Evolutionary conservation across 805 yeast species (phyloP).

Genomic region (Saccharomycopsis fibuligera): DNA sequence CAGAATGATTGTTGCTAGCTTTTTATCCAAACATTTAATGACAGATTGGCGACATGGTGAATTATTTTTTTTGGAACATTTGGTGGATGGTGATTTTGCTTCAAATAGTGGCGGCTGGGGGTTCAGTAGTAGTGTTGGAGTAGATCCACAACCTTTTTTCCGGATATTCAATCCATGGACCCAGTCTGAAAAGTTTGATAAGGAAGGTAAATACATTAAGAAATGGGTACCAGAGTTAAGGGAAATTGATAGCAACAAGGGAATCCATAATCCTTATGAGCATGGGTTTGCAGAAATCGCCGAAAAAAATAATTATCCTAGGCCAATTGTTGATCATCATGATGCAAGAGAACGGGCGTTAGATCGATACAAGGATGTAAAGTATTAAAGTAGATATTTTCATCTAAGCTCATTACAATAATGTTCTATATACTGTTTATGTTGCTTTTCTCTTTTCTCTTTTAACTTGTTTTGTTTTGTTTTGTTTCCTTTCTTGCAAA

Average conservation of each 20-base stretch:
- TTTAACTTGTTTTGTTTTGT: no score
- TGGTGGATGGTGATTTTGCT: constrained; percentile 47
- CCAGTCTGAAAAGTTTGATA: constrained; percentile 43
- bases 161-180: constrained; percentile 47
- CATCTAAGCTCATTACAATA: background rate
- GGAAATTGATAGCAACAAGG: background rate
- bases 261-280: constrained; percentile 5
- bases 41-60: constrained; percentile 54
- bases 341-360: constrained; percentile 4
- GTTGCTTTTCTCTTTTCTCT: no score
- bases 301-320: constrained; percentile 1
- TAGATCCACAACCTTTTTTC: constrained; percentile 52
- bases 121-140: constrained; percentile 44
- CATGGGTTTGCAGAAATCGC: background rate
- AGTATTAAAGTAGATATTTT: background rate
- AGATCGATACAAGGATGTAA: constrained; percentile 1
- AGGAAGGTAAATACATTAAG: constrained; percentile 4
- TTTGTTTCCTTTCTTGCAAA: no score
- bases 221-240: constrained; percentile 8
- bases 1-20: constrained; percentile 49
- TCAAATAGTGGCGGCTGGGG: constrained; percentile 58
- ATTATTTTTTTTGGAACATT: constrained; percentile 40
- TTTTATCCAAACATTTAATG: constrained; percentile 42
- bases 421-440: no score
- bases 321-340: constrained; percentile 5